A percentile compares a stretch with the other conserved stretches of the same genome.
Evolutionary conservation across 345 rosid species (phyloP).

Genomic region (Zanthoxylum bungeanum): DNA sequence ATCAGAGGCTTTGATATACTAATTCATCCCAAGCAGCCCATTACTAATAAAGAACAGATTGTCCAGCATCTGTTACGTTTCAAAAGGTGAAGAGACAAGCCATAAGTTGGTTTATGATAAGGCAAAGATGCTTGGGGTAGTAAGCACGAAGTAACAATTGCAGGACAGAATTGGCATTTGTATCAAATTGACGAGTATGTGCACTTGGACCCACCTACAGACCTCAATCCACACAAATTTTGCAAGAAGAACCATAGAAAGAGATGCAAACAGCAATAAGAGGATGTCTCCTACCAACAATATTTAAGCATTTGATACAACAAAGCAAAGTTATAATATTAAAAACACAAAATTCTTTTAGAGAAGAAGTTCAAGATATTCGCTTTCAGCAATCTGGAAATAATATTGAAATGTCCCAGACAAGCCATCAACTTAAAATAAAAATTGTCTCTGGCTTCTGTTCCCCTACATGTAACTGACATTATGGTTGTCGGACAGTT

Average conservation of each 20-base stretch:
- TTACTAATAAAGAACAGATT: neutral
- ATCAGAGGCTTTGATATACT: neutral
- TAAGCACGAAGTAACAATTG: neutral
- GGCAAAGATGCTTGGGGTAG: constrained; percentile 2
- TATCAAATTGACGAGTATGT: neutral
- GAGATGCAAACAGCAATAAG: neutral
- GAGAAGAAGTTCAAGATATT: neutral
- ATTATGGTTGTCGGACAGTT: neutral
- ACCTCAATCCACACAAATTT: neutral
- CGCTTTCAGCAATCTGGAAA: neutral
- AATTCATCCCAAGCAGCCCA: neutral
- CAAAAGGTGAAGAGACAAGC: neutral
- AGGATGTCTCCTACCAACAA: neutral
- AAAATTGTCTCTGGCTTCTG: neutral
- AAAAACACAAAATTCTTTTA: neutral
- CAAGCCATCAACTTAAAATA: neutral
- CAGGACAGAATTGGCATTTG: constrained; percentile 1
- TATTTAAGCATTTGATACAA: neutral
- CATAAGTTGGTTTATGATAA: neutral
- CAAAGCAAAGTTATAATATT: neutral
- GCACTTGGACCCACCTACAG: neutral
- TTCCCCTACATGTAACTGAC: neutral
- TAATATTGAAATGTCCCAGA: constrained; percentile 2
- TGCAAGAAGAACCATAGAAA: neutral
- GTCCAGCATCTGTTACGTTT: neutral